Evolutionary conservation across 345 rosid genomes (phyloP).

Genomic region (Hibiscus syriacus): DNA sequence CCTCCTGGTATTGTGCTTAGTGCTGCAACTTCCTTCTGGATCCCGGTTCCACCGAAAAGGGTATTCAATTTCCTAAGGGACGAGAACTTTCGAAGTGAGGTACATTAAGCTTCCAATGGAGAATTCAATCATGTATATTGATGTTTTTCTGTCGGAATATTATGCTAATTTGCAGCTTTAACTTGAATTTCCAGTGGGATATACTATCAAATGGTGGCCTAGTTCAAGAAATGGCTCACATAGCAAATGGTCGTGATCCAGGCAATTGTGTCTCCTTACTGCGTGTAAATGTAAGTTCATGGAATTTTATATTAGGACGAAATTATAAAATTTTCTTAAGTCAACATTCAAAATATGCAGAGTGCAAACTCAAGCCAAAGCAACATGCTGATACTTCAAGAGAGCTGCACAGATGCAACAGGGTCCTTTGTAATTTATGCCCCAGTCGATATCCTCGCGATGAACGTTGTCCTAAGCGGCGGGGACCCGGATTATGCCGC

Average conservation of each 20-base stretch:
- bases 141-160: background rate
- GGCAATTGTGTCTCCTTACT: slow-evolving; percentile 83
- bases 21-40: slow-evolving; percentile 95
- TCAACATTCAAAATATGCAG: no score
- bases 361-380: slow-evolving; percentile 89
- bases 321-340: no score
- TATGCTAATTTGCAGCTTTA: background rate
- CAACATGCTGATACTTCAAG: slow-evolving; percentile 96
- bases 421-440: slow-evolving; percentile 97
- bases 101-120: slow-evolving; percentile 13
- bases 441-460: slow-evolving; percentile 80
- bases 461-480: slow-evolving; percentile 80
- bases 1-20: slow-evolving; percentile 95
- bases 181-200: slow-evolving; percentile 61
- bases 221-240: slow-evolving; percentile 95
- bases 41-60: slow-evolving; percentile 62
- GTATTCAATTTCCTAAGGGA: slow-evolving; percentile 79
- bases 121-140: no score
- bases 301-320: no score
- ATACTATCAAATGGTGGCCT: slow-evolving; percentile 93
- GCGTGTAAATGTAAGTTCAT: slow-evolving; percentile 82
- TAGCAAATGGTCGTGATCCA: slow-evolving; percentile 91
- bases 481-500: slow-evolving; percentile 98
- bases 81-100: slow-evolving; percentile 88
- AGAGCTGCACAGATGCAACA: slow-evolving; percentile 76